These are phyloP conservation scores for Cairneyella variabilis DNA, from an alignment of 495 filamentous ascomycete species.

Conservation along the genomic window DNA sequence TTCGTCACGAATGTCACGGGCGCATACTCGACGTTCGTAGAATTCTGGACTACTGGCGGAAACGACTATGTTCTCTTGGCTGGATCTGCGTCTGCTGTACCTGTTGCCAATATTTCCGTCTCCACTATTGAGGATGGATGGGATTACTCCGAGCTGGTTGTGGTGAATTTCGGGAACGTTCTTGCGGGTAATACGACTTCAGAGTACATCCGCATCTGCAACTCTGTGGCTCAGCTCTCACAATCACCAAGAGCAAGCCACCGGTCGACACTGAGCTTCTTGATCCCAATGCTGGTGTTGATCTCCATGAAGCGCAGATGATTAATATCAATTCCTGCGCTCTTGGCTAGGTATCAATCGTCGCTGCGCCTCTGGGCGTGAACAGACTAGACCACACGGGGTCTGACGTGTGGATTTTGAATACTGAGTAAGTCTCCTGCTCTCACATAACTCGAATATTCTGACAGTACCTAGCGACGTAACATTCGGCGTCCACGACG, in stretches of 20 bases:
- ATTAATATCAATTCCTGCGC: slow-evolving; percentile 19
- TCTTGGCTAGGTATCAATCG: slow-evolving; percentile 11
- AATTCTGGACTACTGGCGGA: slow-evolving; percentile 31
- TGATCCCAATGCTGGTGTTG: slow-evolving; percentile 9
- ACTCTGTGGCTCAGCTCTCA: slow-evolving; percentile 29
- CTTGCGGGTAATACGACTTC: slow-evolving; percentile 24
- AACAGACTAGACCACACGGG: slow-evolving; percentile 11
- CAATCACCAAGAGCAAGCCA: slow-evolving; percentile 32
- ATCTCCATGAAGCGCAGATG: slow-evolving; percentile 19
- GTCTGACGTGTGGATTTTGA: slow-evolving; percentile 21
- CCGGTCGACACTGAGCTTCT: slow-evolving; percentile 14
- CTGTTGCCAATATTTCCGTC: slow-evolving; percentile 30
- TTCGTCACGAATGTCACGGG: slow-evolving; percentile 29
- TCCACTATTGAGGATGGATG: slow-evolving; percentile 30
- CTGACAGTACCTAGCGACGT: not conserved
- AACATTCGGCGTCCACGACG: slow-evolving; percentile 20
- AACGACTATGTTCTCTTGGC: slow-evolving; percentile 27
- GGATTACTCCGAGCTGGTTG: slow-evolving; percentile 10
- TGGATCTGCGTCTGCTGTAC: slow-evolving; percentile 21
- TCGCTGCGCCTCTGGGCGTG: slow-evolving; percentile 12
- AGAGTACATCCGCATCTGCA: slow-evolving; percentile 28
- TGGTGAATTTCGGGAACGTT: slow-evolving; percentile 33
- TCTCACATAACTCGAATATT: not conserved
- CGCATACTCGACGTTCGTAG: slow-evolving; percentile 26
- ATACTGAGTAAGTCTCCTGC: slow-evolving; percentile 10